These are phyloP conservation scores for Draba incana DNA, from an alignment of 345 rosid species.

Conservation along the genomic window DNA sequence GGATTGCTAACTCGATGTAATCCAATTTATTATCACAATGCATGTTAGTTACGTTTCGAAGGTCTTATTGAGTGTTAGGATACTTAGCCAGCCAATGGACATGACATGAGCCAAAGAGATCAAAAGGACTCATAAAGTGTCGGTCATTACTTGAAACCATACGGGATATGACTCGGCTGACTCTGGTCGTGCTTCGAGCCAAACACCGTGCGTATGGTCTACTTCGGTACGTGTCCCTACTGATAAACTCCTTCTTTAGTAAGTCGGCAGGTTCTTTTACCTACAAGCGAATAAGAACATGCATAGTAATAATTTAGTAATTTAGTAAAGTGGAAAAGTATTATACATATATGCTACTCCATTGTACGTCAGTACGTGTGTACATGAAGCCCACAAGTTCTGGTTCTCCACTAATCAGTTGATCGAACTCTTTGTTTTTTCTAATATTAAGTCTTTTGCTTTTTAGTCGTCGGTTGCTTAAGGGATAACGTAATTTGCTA, in stretches of 20 bases:
- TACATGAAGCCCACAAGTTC: slow-evolving; percentile 34
- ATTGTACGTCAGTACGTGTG: slow-evolving; percentile 34
- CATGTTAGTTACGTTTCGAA: background rate
- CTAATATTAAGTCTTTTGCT: background rate
- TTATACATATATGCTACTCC: background rate
- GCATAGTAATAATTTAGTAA: slow-evolving; percentile 8
- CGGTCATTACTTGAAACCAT: slow-evolving; percentile 21
- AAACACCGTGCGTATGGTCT: slow-evolving; percentile 22
- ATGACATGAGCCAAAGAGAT: slow-evolving; percentile 15
- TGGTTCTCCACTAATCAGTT: slow-evolving; percentile 30
- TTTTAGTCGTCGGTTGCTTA: slow-evolving; percentile 2
- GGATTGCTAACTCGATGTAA: no score
- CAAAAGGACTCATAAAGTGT: slow-evolving; percentile 25
- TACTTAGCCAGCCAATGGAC: slow-evolving; percentile 14
- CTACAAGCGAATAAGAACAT: slow-evolving; percentile 17
- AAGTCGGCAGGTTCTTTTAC: slow-evolving; percentile 35
- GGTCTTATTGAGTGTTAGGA: background rate
- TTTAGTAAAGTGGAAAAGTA: background rate
- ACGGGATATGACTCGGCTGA: slow-evolving; percentile 24
- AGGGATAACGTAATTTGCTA: slow-evolving; percentile 37
- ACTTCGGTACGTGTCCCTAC: slow-evolving; percentile 27
- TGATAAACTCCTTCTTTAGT: background rate
- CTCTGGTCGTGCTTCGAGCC: slow-evolving; percentile 36
- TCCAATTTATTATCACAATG: no score
- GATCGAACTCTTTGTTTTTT: background rate